Conservation (phyloP, 306 rosid genomes). For the Fragaria ananassa region DNA sequence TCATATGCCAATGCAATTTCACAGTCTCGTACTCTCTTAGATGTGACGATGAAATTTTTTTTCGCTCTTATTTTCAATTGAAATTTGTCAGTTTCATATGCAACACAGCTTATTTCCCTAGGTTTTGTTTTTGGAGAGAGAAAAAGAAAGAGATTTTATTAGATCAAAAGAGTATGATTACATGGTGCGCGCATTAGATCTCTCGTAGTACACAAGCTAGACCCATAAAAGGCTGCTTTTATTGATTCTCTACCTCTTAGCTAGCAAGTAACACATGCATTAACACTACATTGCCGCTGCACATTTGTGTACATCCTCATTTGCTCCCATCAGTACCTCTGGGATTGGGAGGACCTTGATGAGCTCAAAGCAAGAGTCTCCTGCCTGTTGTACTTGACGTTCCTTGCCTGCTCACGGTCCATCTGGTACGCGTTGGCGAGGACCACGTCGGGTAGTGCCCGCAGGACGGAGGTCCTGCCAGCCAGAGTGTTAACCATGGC, state of each 20-base stretch:
- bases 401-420: slow-evolving; percentile 30
- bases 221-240: neutral
- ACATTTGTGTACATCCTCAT: neutral
- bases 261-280: neutral
- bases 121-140: too few species aligned
- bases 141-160: too few species aligned
- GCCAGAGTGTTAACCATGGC: slow-evolving; percentile 30
- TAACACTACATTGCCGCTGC: neutral
- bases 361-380: slow-evolving; percentile 36
- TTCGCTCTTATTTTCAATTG: too few species aligned
- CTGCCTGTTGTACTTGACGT: slow-evolving; percentile 44
- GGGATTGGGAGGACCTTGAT: neutral
- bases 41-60: too few species aligned
- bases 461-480: slow-evolving; percentile 33
- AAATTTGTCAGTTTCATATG: too few species aligned
- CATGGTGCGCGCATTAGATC: neutral
- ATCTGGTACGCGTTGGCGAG: slow-evolving; percentile 24
- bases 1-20: too few species aligned
- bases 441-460: slow-evolving; percentile 36
- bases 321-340: neutral
- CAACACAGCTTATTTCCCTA: too few species aligned
- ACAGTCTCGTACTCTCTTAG: too few species aligned
- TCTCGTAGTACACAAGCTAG: neutral
- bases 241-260: neutral
- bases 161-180: neutral